These are phyloP conservation scores for Globisporangium canariense DNA, from an alignment of 352 stramenopile genomes.

Conservation along the genomic window DNA sequence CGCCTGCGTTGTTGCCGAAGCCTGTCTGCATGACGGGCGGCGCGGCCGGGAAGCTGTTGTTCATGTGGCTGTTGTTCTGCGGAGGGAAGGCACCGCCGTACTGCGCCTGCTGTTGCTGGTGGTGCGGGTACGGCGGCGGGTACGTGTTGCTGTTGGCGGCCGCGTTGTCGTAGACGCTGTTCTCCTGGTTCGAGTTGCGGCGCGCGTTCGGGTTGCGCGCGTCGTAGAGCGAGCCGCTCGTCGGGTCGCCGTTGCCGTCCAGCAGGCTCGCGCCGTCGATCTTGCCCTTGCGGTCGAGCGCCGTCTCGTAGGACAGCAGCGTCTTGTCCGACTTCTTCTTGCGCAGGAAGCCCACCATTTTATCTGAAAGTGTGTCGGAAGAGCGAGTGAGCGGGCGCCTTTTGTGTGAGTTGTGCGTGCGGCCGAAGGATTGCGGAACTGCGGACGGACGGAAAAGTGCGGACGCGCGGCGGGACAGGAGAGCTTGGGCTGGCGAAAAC, in stretches of 20 bases:
- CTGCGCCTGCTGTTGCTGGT: conserved; percentile 22
- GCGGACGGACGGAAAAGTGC: background rate
- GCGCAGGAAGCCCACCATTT: conserved; percentile 77
- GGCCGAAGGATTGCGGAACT: conserved; percentile 1
- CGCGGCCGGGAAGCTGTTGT: conserved; percentile 4
- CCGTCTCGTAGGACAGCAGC: conserved; percentile 62
- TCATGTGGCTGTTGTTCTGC: conserved; percentile 5
- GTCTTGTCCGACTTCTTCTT: conserved; percentile 85
- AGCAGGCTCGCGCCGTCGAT: conserved; percentile 81
- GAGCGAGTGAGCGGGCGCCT: background rate
- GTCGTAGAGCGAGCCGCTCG: conserved; percentile 66
- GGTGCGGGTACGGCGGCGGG: conserved; percentile 52
- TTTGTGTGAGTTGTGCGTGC: conserved; percentile 2
- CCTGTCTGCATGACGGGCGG: conserved; percentile 20
- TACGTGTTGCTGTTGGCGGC: conserved; percentile 35
- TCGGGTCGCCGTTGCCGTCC: conserved; percentile 78
- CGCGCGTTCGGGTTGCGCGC: conserved; percentile 28
- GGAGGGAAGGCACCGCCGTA: conserved; percentile 23
- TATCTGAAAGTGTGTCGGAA: conserved; percentile 4
- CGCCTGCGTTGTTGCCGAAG: conserved; percentile 21
- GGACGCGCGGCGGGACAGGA: conserved; percentile 11
- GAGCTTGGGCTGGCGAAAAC: conserved; percentile 7
- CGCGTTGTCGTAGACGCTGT: conserved; percentile 20
- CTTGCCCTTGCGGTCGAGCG: conserved; percentile 81
- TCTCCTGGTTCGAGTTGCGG: conserved; percentile 68